Evolutionary conservation across 192 early-diverging fungal species (phyloP).

Genomic region (Pilobolus umbonatus): DNA sequence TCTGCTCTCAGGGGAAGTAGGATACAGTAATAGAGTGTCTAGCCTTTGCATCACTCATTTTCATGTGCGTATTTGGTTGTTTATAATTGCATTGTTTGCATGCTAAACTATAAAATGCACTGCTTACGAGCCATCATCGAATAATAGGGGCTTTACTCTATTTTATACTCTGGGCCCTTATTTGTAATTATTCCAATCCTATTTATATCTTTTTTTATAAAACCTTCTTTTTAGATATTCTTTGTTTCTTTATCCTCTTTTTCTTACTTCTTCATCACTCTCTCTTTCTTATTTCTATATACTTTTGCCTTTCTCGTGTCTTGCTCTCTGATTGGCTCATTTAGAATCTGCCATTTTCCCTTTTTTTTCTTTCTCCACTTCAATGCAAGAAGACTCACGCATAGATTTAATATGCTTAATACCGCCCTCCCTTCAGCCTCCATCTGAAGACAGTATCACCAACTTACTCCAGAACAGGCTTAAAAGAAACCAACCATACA

Average conservation of each 20-base stretch:
- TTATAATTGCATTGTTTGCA: too few relatives aligned
- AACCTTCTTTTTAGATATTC: background rate
- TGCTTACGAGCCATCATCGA: too few relatives aligned
- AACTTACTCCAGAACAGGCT: conserved; percentile 39
- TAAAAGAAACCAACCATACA: conserved; percentile 54
- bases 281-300: conserved; percentile 9
- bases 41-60: too few relatives aligned
- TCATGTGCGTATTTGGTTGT: too few relatives aligned
- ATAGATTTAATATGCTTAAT: conserved; percentile 31
- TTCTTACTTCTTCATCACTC: background rate
- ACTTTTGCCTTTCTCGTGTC: conserved; percentile 1
- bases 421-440: conserved; percentile 2
- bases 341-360: conserved; percentile 1
- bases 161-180: too few relatives aligned
- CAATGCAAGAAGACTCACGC: conserved; percentile 33
- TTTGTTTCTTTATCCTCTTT: conserved; percentile 3
- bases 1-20: too few relatives aligned
- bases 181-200: conserved; percentile 12
- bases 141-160: too few relatives aligned
- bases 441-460: conserved; percentile 48
- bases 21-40: too few relatives aligned
- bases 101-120: too few relatives aligned
- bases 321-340: background rate
- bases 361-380: conserved; percentile 11
- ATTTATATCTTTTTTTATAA: too few relatives aligned